phyloP scores from a whole-genome alignment of 1,139 yeast genomes.

The Blastobotrys malaysiensis region DNA sequence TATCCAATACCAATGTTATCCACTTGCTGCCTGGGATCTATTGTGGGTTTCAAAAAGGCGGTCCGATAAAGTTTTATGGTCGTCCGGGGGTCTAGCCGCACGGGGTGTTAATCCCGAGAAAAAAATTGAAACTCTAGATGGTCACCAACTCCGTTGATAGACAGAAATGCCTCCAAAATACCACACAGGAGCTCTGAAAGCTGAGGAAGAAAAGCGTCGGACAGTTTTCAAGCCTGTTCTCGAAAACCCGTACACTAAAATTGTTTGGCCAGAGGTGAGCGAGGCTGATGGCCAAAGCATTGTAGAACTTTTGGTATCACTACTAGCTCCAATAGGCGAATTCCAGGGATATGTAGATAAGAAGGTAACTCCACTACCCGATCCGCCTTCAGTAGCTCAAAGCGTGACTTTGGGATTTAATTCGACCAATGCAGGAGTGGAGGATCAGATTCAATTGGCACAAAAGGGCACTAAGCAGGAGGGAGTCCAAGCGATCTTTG shows the following conservation, averaged over 20 bases:
- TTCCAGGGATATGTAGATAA: slow-evolving; percentile 6
- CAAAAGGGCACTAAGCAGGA: not conserved
- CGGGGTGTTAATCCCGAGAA: too few relatives aligned
- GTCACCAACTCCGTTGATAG: not conserved
- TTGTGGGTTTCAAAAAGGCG: too few relatives aligned
- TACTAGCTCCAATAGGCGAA: slow-evolving; percentile 13
- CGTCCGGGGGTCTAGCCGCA: too few relatives aligned
- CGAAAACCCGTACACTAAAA: slow-evolving; percentile 19
- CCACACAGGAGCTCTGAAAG: slow-evolving; percentile 12
- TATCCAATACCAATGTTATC: too few relatives aligned
- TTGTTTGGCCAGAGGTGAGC: slow-evolving; percentile 17
- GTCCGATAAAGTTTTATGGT: too few relatives aligned
- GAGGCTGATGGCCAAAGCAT: slow-evolving; percentile 11
- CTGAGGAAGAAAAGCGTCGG: slow-evolving; percentile 13
- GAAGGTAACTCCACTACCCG: slow-evolving; percentile 3
- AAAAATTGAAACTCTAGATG: not conserved
- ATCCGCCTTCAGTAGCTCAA: slow-evolving; percentile 11
- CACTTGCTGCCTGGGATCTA: too few relatives aligned
- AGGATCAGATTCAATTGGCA: slow-evolving; percentile 10
- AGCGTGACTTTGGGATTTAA: slow-evolving; percentile 19
- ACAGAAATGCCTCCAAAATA: slow-evolving; percentile 4
- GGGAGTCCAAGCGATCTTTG: slow-evolving; percentile 15
- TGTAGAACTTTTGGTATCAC: slow-evolving; percentile 11
- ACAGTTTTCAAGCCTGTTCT: slow-evolving; percentile 20
- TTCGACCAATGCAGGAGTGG: slow-evolving; percentile 18